Conservation (phyloP, 2,329 filamentous ascomycete species). For the Trichoderma pleuroti region DNA sequence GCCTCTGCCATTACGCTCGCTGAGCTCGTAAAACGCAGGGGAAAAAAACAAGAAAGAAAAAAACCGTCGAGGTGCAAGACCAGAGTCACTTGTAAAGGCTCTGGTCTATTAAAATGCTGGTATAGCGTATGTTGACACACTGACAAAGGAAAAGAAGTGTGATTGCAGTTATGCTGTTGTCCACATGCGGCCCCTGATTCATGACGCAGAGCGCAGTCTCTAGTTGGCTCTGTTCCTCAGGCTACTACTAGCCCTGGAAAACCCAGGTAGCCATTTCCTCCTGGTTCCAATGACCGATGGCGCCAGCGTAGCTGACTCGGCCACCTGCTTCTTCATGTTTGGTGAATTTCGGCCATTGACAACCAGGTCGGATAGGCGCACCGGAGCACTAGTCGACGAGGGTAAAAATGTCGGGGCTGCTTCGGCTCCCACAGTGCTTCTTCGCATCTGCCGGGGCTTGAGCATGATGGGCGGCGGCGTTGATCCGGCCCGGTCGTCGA, state of each 20-base stretch:
- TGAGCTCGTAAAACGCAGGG: neutral
- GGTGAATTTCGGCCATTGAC: constrained; percentile 1
- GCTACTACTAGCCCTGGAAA: constrained; percentile 27
- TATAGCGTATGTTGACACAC: constrained; percentile 6
- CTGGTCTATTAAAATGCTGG: neutral
- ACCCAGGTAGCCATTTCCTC: constrained; percentile 37
- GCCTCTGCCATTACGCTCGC: neutral
- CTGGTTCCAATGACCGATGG: constrained; percentile 29
- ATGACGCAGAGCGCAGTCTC: constrained; percentile 11
- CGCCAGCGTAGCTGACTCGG: constrained; percentile 1
- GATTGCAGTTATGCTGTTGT: neutral
- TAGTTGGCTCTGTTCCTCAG: constrained; percentile 29
- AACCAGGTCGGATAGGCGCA: constrained; percentile 15
- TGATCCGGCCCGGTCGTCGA: constrained; percentile 46
- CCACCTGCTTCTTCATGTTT: neutral
- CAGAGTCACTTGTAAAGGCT: neutral
- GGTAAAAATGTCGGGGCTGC: constrained; percentile 22
- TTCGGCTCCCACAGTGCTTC: constrained; percentile 27
- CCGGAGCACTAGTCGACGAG: constrained; percentile 9
- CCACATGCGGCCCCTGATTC: neutral
- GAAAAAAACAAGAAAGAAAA: neutral
- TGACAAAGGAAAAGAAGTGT: neutral
- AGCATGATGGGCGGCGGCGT: constrained; percentile 57
- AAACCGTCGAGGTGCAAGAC: constrained; percentile 2
- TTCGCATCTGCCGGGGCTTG: constrained; percentile 36